Evolutionary conservation across 2,329 filamentous ascomycete species (phyloP).

Genomic region (Nothopassalora personata): DNA sequence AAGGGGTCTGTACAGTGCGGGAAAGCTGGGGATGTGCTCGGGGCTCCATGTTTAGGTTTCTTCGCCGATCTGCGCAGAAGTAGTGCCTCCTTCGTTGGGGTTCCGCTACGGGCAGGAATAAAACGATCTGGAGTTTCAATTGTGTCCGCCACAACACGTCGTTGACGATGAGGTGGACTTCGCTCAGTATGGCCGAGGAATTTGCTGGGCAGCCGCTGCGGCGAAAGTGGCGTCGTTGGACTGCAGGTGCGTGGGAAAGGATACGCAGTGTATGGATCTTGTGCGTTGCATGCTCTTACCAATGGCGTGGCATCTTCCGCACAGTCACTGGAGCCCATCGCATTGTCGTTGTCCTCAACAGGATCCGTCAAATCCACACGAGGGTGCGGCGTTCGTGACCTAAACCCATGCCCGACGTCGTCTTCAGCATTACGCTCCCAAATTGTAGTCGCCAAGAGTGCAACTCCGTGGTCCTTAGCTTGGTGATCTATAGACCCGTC

Average conservation of each 20-base stretch:
- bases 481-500: conserved; percentile 1
- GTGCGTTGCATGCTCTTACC: background rate
- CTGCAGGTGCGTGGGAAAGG: background rate
- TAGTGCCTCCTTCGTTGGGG: conserved; percentile 26
- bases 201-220: conserved; percentile 19
- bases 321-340: background rate
- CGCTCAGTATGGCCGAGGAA: conserved; percentile 19
- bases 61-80: conserved; percentile 5
- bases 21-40: background rate
- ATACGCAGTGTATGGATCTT: background rate
- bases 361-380: background rate
- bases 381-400: background rate
- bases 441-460: no score
- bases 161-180: conserved; percentile 19
- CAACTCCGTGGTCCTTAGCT: background rate
- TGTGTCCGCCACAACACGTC: conserved; percentile 15
- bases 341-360: background rate
- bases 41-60: background rate
- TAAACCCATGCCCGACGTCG: background rate
- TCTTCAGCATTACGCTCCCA: background rate
- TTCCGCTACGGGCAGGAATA: conserved; percentile 39
- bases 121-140: conserved; percentile 53
- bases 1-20: conserved; percentile 25
- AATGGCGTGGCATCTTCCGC: background rate
- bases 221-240: background rate